Evolutionary conservation across 2,329 filamentous ascomycete species (phyloP).

Genomic region (Pseudogymnoascus sp.): DNA sequence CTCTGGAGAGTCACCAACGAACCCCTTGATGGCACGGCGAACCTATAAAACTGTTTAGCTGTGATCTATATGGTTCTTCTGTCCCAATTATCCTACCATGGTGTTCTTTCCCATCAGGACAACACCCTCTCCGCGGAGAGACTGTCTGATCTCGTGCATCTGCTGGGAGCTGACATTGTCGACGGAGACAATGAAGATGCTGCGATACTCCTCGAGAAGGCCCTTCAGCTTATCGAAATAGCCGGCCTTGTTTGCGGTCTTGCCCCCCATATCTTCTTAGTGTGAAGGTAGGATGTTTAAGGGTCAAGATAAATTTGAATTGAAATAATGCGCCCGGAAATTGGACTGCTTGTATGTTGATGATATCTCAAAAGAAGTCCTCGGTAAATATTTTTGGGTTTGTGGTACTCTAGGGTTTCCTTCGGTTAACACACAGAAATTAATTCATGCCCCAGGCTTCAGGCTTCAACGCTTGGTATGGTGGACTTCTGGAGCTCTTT

Average conservation of each 20-base stretch:
- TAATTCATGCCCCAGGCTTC: background rate
- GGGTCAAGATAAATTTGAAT: constrained; percentile 48
- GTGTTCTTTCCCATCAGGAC: constrained; percentile 99
- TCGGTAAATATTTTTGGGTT: constrained; percentile 9
- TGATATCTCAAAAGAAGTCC: constrained; percentile 9
- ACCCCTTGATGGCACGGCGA: constrained; percentile 94
- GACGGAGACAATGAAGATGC: constrained; percentile 93
- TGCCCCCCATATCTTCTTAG: constrained; percentile 99
- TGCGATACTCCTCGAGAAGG: constrained; percentile 93
- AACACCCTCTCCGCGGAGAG: constrained; percentile 85
- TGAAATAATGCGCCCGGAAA: constrained; percentile 17
- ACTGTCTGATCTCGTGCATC: constrained; percentile 99
- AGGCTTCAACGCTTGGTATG: background rate
- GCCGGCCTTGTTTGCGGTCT: constrained; percentile 82
- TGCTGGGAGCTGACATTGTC: constrained; percentile 99
- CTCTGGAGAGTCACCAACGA: constrained; percentile 83
- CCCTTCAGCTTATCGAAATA: constrained; percentile 99
- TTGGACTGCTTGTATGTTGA: constrained; percentile 11
- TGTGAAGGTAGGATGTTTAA: constrained; percentile 98
- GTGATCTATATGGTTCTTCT: background rate
- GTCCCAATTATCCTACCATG: constrained; percentile 59
- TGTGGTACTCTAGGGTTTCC: constrained; percentile 7
- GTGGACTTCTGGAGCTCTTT: background rate
- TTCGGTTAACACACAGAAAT: background rate
- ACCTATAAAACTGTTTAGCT: constrained; percentile 46